Evolutionary conservation across 73 alveolate species (phyloP).

Genomic region (Uronychia setigera): DNA sequence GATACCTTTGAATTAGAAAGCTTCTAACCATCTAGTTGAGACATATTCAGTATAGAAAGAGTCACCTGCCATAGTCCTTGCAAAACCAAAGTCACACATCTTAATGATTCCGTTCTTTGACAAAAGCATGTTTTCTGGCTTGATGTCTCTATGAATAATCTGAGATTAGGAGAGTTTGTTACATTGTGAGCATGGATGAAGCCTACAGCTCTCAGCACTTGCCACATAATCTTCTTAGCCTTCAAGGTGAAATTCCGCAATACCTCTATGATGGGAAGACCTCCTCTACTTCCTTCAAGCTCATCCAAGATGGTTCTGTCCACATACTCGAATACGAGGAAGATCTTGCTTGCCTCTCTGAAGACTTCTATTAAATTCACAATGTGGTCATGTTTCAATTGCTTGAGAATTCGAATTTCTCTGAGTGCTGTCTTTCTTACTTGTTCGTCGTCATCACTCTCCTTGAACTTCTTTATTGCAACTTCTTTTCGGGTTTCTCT

Average conservation of each 20-base stretch:
- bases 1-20: slow-evolving; percentile 23
- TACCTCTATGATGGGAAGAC: slow-evolving; percentile 33
- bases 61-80: slow-evolving; percentile 40
- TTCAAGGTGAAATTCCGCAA: slow-evolving; percentile 1
- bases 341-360: slow-evolving; percentile 42
- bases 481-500: slow-evolving; percentile 10
- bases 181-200: slow-evolving; percentile 79
- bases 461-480: slow-evolving; percentile 30
- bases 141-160: slow-evolving; percentile 90
- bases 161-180: neutral
- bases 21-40: slow-evolving; percentile 72
- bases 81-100: slow-evolving; percentile 91
- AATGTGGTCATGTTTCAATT: slow-evolving; percentile 54
- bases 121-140: slow-evolving; percentile 88
- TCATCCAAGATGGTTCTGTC: slow-evolving; percentile 65
- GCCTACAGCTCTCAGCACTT: slow-evolving; percentile 80
- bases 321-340: slow-evolving; percentile 59
- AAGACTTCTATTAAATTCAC: slow-evolving; percentile 56
- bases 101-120: slow-evolving; percentile 79
- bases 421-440: slow-evolving; percentile 55
- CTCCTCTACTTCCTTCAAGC: slow-evolving; percentile 47
- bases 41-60: slow-evolving; percentile 64
- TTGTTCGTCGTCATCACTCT: slow-evolving; percentile 19
- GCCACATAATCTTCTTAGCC: slow-evolving; percentile 63
- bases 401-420: slow-evolving; percentile 48